Evolutionary conservation across 495 filamentous ascomycete genomes (phyloP), one percentile per base, ranked within the genome.

Genomic region (Xylaria telfairii): DNA sequence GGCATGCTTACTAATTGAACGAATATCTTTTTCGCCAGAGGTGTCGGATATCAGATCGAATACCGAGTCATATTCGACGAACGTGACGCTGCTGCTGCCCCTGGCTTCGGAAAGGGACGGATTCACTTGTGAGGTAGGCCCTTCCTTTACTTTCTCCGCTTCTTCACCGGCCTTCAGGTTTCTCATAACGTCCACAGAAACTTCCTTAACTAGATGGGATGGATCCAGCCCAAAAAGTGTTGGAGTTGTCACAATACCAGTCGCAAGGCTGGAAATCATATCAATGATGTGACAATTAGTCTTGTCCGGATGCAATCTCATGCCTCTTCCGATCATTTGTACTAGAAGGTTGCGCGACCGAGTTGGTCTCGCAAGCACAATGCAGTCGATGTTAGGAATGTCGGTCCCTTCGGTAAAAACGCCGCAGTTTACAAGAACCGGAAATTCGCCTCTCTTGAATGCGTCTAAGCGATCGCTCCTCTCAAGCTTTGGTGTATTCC

Each of bases 371-470:
- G 93, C 95, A 49, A 99, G 84, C 15, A 99, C 76, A 12, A 99
- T 87, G 70, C 96, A 98, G 78, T 99, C 96, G 69, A 98, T 93
- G 77, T 98, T 98, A 4, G 96, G 96, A 21, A 98, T 96, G 76
- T 99, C 96, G 12, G 96, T 99, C 19, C 87, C 95, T 82, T 99
- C 96, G 3, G 95, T 98, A 73, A 97, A 98, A 61, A 99, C 90
- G 4, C 94, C 94, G 79, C 96, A 98, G 77, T 99, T 99, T 42
- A 99, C 78, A 19, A 99, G 87, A 6, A 99, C 92, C 0, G 93
- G 93, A 67, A 90, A 98, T 67, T 95, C 86, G n/a, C 88, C 85
- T 0, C 82, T 83, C 65, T 84, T 91, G 78, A 99, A 99, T 5
- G 85, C 86, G 39, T 91, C 89, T 1, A 99, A 80, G 7, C 87